A percentile compares a stretch with the other conserved stretches of the same genome.
These are phyloP conservation scores for Magnolia changhungtana DNA, from an alignment of 164 flowering plant genomes.

Conservation along the genomic window DNA sequence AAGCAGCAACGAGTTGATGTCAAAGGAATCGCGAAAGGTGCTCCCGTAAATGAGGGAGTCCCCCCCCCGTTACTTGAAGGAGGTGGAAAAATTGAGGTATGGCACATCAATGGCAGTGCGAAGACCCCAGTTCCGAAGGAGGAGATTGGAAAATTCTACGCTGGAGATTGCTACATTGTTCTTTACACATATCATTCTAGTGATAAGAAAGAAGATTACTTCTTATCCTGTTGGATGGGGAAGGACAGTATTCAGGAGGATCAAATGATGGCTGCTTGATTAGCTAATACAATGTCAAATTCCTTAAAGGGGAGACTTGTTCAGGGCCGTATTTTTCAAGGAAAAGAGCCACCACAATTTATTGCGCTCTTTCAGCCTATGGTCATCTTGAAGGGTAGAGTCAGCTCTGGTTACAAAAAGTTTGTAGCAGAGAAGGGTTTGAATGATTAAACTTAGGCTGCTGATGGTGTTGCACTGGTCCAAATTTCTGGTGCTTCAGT, in stretches of 20 bases:
- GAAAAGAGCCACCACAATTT: constrained; percentile 96
- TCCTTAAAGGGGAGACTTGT: constrained; percentile 94
- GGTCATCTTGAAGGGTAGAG: constrained; percentile 95
- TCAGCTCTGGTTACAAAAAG: constrained; percentile 89
- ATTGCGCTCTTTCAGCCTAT: constrained; percentile 92
- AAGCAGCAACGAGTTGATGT: constrained; percentile 96
- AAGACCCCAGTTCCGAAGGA: constrained; percentile 81
- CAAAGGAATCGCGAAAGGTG: constrained; percentile 68
- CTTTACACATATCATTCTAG: constrained; percentile 91
- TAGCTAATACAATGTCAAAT: constrained; percentile 84
- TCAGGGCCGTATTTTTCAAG: constrained; percentile 86
- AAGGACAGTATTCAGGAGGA: constrained; percentile 96
- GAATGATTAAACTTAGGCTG: constrained; percentile 73
- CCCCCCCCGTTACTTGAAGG: constrained; percentile 94
- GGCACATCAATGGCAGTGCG: constrained; percentile 87
- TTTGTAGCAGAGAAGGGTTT: constrained; percentile 63
- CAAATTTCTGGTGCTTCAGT: constrained; percentile 71
- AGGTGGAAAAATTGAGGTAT: constrained; percentile 95
- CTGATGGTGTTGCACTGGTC: constrained; percentile 80
- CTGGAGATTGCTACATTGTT: constrained; percentile 95
- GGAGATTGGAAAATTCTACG: constrained; percentile 89
- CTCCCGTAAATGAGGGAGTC: constrained; percentile 78
- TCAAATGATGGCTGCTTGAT: constrained; percentile 62
- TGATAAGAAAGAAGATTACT: constrained; percentile 90
- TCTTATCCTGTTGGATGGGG: constrained; percentile 90